Evolutionary conservation across 2,329 filamentous ascomycete genomes (phyloP).

Genomic region (Parascedosporium putredinis): DNA sequence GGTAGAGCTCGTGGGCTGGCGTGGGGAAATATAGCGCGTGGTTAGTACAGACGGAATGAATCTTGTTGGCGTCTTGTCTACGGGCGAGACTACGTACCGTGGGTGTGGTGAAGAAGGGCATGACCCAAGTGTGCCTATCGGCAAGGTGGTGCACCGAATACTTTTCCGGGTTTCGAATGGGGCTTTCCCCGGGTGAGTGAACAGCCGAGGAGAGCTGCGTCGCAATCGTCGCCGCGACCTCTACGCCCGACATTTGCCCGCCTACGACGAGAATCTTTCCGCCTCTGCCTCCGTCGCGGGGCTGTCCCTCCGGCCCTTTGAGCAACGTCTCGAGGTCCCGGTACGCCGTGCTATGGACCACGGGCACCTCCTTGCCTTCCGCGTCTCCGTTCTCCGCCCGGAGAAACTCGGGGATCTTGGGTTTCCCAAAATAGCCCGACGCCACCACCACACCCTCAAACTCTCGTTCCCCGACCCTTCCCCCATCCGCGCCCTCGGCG

Average conservation of each 20-base stretch:
- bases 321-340: constrained; percentile 39
- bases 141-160: constrained; percentile 58
- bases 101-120: constrained; percentile 48
- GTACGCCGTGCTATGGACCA: constrained; percentile 61
- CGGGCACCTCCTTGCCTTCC: constrained; percentile 28
- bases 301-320: constrained; percentile 32
- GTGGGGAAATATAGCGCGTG: constrained; percentile 15
- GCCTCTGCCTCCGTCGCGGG: constrained; percentile 22
- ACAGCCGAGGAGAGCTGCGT: constrained; percentile 56
- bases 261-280: constrained; percentile 65
- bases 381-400: constrained; percentile 16
- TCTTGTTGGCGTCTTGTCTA: not conserved
- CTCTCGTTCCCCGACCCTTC: constrained; percentile 12
- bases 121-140: constrained; percentile 60
- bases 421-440: constrained; percentile 65
- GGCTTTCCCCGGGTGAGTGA: constrained; percentile 36
- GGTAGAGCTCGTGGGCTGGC: constrained; percentile 34
- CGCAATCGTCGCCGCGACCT: constrained; percentile 64
- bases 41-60: not conserved
- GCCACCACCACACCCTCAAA: constrained; percentile 67
- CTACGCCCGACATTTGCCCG: constrained; percentile 73
- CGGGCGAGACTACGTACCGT: constrained; percentile 27
- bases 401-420: not conserved
- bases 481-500: constrained; percentile 25
- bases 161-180: constrained; percentile 31